phyloP scores from a whole-genome alignment of 768 basidiomycete genomes.

The Rhodotorula sphaerocarpa region DNA sequence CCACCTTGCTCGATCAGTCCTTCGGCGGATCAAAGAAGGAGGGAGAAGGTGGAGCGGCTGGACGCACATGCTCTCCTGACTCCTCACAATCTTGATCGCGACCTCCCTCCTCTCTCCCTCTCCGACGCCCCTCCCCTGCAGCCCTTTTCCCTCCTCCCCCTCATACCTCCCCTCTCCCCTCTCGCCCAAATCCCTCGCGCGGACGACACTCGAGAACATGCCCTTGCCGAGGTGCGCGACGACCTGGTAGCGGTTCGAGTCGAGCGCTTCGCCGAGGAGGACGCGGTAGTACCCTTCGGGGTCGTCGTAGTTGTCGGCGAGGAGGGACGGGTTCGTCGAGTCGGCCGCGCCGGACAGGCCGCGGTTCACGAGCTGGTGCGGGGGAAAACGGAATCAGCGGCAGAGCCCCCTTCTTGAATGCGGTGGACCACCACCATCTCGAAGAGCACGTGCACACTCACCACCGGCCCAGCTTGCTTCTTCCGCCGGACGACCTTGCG shows the following conservation, averaged over 20 bases:
- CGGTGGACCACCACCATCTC: too few relatives aligned
- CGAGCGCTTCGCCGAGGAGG: constrained; percentile 86
- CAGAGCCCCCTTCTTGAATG: too few relatives aligned
- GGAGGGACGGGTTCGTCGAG: constrained; percentile 30
- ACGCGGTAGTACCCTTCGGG: constrained; percentile 91
- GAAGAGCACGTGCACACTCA: too few relatives aligned
- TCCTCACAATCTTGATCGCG: constrained; percentile 92
- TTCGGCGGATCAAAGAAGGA: constrained; percentile 50
- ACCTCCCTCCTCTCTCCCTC: constrained; percentile 60
- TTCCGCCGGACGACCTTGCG: constrained; percentile 11
- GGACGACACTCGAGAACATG: constrained; percentile 96
- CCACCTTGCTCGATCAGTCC: constrained; percentile 48
- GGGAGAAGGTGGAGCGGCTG: not conserved
- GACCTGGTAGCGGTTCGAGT: constrained; percentile 86
- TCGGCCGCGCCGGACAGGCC: constrained; percentile 36
- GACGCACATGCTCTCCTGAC: constrained; percentile 90
- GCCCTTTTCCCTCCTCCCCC: constrained; percentile 81
- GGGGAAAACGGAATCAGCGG: not conserved
- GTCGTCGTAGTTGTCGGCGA: constrained; percentile 80
- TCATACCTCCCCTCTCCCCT: constrained; percentile 55
- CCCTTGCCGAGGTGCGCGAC: constrained; percentile 93
- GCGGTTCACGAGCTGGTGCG: constrained; percentile 54
- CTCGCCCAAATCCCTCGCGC: constrained; percentile 55
- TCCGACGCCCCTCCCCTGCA: constrained; percentile 43
- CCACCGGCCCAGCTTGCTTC: constrained; percentile 14